Evolutionary conservation across 768 basidiomycete species (phyloP).

Genomic region (Pleurotus giganteus): DNA sequence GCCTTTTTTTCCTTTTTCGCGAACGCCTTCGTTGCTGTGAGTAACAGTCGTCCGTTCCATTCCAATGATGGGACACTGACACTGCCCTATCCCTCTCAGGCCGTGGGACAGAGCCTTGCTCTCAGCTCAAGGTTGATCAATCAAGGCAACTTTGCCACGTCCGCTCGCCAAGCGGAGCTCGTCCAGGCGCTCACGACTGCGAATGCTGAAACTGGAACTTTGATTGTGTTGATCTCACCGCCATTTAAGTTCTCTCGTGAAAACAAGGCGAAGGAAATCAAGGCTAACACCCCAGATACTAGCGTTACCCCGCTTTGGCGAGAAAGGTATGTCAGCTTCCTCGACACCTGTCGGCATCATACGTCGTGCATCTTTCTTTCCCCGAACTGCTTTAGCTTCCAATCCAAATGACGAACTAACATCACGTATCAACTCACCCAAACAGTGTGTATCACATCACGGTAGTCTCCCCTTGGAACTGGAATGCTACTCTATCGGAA

Average conservation of each 20-base stretch:
- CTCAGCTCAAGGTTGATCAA: conserved; percentile 44
- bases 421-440: not conserved
- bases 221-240: conserved; percentile 40
- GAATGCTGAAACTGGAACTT: conserved; percentile 32
- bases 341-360: not conserved
- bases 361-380: not conserved
- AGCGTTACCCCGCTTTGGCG: conserved; percentile 47
- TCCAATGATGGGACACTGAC: not conserved
- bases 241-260: conserved; percentile 32
- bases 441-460: conserved; percentile 45
- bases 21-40: conserved; percentile 31
- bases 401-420: too few relatives aligned
- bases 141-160: conserved; percentile 35
- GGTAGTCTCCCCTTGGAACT: conserved; percentile 40
- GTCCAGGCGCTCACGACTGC: conserved; percentile 35
- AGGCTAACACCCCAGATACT: conserved; percentile 1
- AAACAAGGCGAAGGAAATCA: conserved; percentile 24
- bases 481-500: conserved; percentile 39
- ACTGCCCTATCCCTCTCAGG: conserved; percentile 22
- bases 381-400: too few relatives aligned
- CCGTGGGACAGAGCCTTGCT: conserved; percentile 37
- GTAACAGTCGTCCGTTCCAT: conserved; percentile 13
- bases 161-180: conserved; percentile 25
- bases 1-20: conserved; percentile 39
- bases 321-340: not conserved